Conservation (phyloP, 1,139 yeast genomes). For the Taphrina betulina region DNA sequence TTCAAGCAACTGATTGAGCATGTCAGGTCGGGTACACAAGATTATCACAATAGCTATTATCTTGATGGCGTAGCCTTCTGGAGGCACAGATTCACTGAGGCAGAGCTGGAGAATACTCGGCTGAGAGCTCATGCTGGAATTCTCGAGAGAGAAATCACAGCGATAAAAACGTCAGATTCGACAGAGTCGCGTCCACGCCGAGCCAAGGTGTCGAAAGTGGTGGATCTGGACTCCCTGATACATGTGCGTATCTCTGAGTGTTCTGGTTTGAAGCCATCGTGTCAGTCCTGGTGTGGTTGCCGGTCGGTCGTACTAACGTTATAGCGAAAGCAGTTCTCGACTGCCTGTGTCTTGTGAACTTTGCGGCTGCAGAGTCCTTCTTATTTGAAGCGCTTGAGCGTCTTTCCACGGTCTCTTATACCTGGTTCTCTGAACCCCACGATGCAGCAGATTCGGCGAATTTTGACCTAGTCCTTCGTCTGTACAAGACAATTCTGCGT, state of each 20-base stretch:
- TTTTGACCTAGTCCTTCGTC: too few relatives aligned
- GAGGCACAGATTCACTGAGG: not conserved
- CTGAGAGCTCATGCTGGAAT: not conserved
- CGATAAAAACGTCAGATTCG: too few relatives aligned
- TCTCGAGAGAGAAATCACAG: conserved; percentile 1
- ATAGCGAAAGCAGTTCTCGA: not conserved
- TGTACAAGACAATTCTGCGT: too few relatives aligned
- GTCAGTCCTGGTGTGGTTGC: too few relatives aligned
- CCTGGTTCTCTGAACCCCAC: too few relatives aligned
- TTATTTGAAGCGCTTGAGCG: not conserved
- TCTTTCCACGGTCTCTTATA: not conserved
- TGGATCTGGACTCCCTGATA: too few relatives aligned
- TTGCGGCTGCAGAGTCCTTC: not conserved
- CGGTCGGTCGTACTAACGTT: too few relatives aligned
- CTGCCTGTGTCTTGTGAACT: not conserved
- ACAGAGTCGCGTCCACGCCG: too few relatives aligned
- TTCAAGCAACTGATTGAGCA: not conserved
- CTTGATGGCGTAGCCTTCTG: conserved; percentile 10
- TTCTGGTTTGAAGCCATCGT: too few relatives aligned
- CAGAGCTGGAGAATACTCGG: not conserved
- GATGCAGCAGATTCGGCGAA: too few relatives aligned
- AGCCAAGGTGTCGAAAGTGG: too few relatives aligned
- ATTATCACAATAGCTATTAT: not conserved
- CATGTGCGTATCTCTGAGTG: too few relatives aligned
- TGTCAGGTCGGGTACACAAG: not conserved